Base-by-base conservation (phyloP, 2,329 filamentous ascomycete genomes). In the Chaetothyriales sp. region DNA sequence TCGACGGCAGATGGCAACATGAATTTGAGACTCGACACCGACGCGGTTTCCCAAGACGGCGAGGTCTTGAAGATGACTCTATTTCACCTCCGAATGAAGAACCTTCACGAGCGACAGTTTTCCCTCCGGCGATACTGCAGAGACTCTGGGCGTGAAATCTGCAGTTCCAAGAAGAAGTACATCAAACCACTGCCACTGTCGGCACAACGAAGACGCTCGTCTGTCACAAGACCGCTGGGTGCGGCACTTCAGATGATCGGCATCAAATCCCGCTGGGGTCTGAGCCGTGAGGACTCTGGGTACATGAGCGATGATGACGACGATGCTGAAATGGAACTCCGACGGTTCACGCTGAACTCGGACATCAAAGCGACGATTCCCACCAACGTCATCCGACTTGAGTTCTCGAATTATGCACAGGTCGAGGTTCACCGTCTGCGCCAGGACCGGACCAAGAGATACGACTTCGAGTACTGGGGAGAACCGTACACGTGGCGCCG, bases 381-480 rank as follows among this genome's bases (percentile, higher is more conserved):
- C 18, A 85, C 82, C 52, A 87, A 94, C 65, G 83, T 77, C 36
- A 84, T 90, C 65, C 86, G 88, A 68, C 77, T 98, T 32, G 90
- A 96, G 65, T 98, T 95, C 65, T 93, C 87, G 58, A 98, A 96
- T 70, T 98, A 98, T 65, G 90, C 90, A 1, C 87, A 92, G 60
- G 80, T 96, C 43, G 85, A 95, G 57, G 70, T 98, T 48, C 80
- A 78, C 58, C 52, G 55, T 19, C 79, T 86, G 43, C 74, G 78
- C 20, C 83, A 83, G 5, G 71, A 76, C 48, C 72, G 75, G 44
- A 74, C 74, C 55, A 90, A 88, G 68, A 78, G 80, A 55, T 96
- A 95, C 65, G 85, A 88, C 50, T 95, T 94, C 61, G 84, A 90
- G 63, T 95, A 94, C 74, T 96, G 92, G 92, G 87, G 86, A 22